Base-by-base conservation (phyloP, 805 yeast genomes). In the Jamesozyma lodderae region DNA sequence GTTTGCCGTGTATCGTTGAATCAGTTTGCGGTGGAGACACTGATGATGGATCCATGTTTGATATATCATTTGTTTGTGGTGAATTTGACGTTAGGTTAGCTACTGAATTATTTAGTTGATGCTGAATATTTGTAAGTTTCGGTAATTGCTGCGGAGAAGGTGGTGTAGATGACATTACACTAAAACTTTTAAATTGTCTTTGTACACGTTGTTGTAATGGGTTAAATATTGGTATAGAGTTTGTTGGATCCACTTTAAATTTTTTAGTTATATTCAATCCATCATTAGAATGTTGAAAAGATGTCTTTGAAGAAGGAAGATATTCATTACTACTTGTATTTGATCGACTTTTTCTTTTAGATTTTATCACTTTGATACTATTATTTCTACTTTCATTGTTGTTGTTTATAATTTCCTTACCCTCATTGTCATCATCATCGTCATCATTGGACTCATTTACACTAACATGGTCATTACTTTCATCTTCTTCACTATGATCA, bases 131-230 rank as follows among this genome's bases (percentile, higher is more conserved):
- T n/a, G n/a, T n/a, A n/a, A n/a, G n/a, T n/a, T n/a, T n/a, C n/a
- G n/a, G n/a, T n/a, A n/a, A n/a, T n/a, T n/a, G n/a, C n/a, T n/a
- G n/a, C n/a, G n/a, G n/a, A n/a, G n/a, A n/a, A 11, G 31, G 5
- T 17, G 26, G 19, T 18, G 40, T 10, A 8, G 33, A 6, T 3
- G 40, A 15, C 14, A 44, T 44, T 15, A 44, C 47, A 38, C 48
- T 50, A 20, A 52, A 41, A 25, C 46, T 47, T 38, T 50, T 52
- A 29, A 55, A 49, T 34, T 53, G 57, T 32, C 49, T 45, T 37
- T 51, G 55, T 5, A 52, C 52, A 35, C 49, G 51, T 40, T 48
- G 45, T 41, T 55, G 60, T 31, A 53, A 37, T 11, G 55, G 47
- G 33, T 49, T 46, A 37, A 50, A 51, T 21, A 45, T 35, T 15